A percentile compares a stretch with the other conserved stretches of the same genome.
These are phyloP conservation scores for Populus ilicifolia DNA, from an alignment of 345 rosid genomes.

Conservation along the genomic window DNA sequence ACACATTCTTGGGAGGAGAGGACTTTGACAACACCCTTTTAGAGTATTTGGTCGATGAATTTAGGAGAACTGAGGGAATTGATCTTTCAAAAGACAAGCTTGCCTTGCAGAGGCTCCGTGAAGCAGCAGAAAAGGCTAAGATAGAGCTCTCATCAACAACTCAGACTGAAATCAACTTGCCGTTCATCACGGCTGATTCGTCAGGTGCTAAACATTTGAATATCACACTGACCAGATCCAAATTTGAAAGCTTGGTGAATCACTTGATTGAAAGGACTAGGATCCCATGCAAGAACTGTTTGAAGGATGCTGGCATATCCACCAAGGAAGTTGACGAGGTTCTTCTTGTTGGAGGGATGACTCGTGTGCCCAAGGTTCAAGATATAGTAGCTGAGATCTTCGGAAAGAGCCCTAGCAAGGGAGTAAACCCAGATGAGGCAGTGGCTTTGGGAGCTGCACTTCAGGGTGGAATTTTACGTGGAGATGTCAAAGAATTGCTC, in stretches of 20 bases:
- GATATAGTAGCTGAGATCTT: conserved; percentile 20
- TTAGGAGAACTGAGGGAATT: conserved; percentile 26
- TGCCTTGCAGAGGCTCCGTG: conserved; percentile 36
- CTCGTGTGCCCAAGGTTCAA: conserved; percentile 37
- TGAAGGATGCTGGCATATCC: conserved; percentile 32
- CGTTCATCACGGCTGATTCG: conserved; percentile 37
- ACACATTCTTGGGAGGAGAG: conserved; percentile 39
- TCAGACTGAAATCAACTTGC: conserved; percentile 38
- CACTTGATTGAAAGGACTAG: conserved; percentile 30
- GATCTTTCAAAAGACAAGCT: conserved; percentile 38
- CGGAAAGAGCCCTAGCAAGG: conserved; percentile 32
- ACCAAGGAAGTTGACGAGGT: conserved; percentile 32
- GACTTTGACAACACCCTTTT: conserved; percentile 33
- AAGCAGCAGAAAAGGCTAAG: conserved; percentile 42
- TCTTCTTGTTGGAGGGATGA: conserved; percentile 36
- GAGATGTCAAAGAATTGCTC: conserved; percentile 33
- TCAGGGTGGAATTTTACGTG: conserved; percentile 35
- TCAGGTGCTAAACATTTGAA: conserved; percentile 36
- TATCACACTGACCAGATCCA: conserved; percentile 28
- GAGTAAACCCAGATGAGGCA: conserved; percentile 35
- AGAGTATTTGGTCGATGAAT: conserved; percentile 31
- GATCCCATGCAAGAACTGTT: conserved; percentile 27
- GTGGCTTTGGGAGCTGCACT: conserved; percentile 38
- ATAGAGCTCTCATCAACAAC: conserved; percentile 36
- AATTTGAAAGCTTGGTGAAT: conserved; percentile 27